phyloP scores from a whole-genome alignment of 1,284 basidiomycete genomes.

The Mycosarcoma mackinlayi region DNA sequence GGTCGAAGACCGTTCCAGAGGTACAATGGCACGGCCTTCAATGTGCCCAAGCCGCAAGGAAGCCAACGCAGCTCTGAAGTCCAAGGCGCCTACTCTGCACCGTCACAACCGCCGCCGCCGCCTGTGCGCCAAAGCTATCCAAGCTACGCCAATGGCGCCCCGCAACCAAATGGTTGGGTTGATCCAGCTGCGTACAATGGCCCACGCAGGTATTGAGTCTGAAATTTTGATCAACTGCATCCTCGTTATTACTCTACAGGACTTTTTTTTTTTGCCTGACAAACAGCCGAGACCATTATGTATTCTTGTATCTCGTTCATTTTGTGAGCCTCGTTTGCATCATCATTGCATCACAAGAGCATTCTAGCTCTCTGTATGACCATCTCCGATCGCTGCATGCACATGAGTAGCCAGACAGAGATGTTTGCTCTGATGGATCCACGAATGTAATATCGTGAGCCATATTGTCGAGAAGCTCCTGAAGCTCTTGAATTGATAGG shows the following conservation, averaged over 20 bases:
- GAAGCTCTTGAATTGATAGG: no score
- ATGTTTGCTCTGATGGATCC: no score
- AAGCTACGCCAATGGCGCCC: constrained; percentile 4
- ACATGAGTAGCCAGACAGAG: no score
- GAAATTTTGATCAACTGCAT: neutral
- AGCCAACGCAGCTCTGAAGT: constrained; percentile 12
- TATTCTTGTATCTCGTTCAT: no score
- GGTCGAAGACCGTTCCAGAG: constrained; percentile 3
- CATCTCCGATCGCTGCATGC: no score
- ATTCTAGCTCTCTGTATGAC: no score
- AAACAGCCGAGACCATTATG: no score
- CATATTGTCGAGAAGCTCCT: no score
- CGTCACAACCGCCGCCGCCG: constrained; percentile 8
- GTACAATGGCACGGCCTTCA: constrained; percentile 18
- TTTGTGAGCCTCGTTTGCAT: constrained; percentile 4
- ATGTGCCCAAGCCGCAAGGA: constrained; percentile 22
- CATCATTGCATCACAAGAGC: no score
- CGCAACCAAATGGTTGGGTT: constrained; percentile 30
- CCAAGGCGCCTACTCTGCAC: constrained; percentile 5
- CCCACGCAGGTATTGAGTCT: constrained; percentile 6
- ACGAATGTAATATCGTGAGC: no score
- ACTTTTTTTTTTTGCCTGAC: neutral
- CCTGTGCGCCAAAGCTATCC: constrained; percentile 19
- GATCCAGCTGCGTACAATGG: constrained; percentile 34
- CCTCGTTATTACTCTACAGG: neutral